Evolutionary conservation across 805 yeast genomes (phyloP).

Genomic region (Kodamaea nitidulidarum): DNA sequence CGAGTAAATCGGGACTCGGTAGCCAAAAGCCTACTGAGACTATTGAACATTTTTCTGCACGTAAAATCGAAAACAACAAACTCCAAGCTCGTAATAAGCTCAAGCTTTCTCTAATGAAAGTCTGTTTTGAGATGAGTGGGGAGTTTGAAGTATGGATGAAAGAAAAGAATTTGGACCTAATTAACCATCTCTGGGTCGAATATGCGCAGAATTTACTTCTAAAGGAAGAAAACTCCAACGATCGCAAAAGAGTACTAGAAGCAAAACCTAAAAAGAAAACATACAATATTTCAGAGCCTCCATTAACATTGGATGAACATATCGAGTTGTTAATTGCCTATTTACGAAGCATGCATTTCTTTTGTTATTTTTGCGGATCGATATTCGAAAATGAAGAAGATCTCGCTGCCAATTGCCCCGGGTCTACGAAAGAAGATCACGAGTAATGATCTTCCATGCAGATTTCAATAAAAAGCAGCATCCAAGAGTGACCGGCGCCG

Average conservation of each 20-base stretch:
- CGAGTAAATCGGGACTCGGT: constrained; percentile 21
- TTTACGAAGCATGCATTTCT: constrained; percentile 36
- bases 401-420: constrained; percentile 46
- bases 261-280: not conserved
- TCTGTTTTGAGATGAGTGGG: constrained; percentile 41
- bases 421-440: constrained; percentile 43
- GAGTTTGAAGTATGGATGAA: constrained; percentile 25
- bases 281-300: not conserved
- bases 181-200: constrained; percentile 42
- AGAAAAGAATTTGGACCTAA: constrained; percentile 23
- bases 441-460: too few relatives aligned
- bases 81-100: constrained; percentile 14
- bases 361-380: constrained; percentile 51
- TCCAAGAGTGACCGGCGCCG: constrained; percentile 1
- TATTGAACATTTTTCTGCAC: not conserved
- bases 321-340: constrained; percentile 32
- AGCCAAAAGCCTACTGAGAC: constrained; percentile 7
- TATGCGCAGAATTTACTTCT: constrained; percentile 11
- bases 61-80: constrained; percentile 6
- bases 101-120: constrained; percentile 28
- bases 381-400: constrained; percentile 35
- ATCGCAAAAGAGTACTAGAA: constrained; percentile 8
- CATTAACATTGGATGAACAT: constrained; percentile 18
- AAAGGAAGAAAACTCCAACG: constrained; percentile 2
- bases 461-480: constrained; percentile 2